A percentile compares a stretch with the other conserved stretches of the same genome.
Conservation (phyloP, 257 asterid genomes). For the Nicotiana undulata region DNA sequence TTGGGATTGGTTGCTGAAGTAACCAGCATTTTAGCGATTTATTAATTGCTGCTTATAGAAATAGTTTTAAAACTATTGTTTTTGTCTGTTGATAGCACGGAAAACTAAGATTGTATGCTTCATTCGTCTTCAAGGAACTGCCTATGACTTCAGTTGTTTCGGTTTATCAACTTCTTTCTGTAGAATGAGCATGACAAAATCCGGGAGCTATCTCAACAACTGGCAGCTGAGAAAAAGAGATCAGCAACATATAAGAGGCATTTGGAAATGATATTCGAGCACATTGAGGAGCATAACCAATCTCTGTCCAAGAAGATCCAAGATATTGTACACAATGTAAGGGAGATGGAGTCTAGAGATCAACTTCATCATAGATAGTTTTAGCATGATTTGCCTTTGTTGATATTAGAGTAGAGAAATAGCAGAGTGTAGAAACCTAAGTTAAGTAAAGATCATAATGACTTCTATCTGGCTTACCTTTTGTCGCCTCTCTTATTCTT, state of each 20-base stretch:
- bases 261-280: constrained; percentile 85
- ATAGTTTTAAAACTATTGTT: not conserved
- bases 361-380: constrained; percentile 35
- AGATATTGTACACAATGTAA: constrained; percentile 59
- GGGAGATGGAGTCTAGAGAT: constrained; percentile 67
- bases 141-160: not conserved
- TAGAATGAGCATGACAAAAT: constrained; percentile 94
- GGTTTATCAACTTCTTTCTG: constrained; percentile 3
- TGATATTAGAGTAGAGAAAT: constrained; percentile 1
- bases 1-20: not conserved
- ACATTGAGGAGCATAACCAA: constrained; percentile 84
- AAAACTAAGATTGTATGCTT: not conserved
- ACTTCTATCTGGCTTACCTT: not conserved
- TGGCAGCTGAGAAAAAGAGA: constrained; percentile 85
- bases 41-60: not conserved
- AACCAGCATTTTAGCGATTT: not conserved
- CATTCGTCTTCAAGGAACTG: not conserved
- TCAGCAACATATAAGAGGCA: constrained; percentile 83
- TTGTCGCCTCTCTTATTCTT: not conserved
- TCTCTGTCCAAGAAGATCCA: constrained; percentile 76
- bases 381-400: not conserved
- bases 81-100: not conserved
- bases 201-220: constrained; percentile 79
- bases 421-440: not conserved
- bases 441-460: not conserved